Base-by-base conservation (phyloP, 331 rosid genomes). In the Quercus tomentella region DNA sequence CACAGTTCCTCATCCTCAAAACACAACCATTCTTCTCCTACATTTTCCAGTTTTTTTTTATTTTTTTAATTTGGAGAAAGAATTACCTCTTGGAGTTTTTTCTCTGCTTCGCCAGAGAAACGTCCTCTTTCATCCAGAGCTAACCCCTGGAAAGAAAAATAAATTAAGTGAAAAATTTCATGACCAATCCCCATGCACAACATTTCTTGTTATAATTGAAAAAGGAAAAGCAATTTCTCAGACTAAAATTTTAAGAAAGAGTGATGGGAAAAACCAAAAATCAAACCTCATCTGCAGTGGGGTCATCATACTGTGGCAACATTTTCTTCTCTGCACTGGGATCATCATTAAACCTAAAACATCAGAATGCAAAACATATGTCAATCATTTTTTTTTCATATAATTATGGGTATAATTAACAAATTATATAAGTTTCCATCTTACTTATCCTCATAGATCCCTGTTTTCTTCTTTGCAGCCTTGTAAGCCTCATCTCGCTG, bases 261-360 rank as follows among this genome's bases (percentile, higher is more conserved):
- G 0, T 2, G 57, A 41, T 41, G 25, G n/a, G 56, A 45, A 55
- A 17, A 43, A 77, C 78, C 55, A 73, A 41, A 26, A 56, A 37
- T 21, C 81, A 74, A 56, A 93, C 98, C 97, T 91, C 99, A 18
- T 93, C 97, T 6, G 84, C 77, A 58, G 74, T 82, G 11, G 97
- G 94, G 79, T 95, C 99, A 83, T 95, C 98, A 84, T 95, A 95
- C 61, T 93, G 85, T 49, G 99, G 96, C 77, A 95, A 94, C 33
- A 95, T 91, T 88, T 88, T 93, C 91, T 89, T 95, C 88, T 95
- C 97, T 3, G 51, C 15, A 22, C 55, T 55, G 14, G 91, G 96
- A 58, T 93, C 99, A 76, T 95, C 99, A 69, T 91, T 93, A 85
- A 91, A 95, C 89, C 99, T 93, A 86, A 71, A 81, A 80, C 76